Percentiles rank a stretch among this genome's conserved stretches.
Evolutionary conservation across 1,284 basidiomycete species (phyloP).

Genomic region (Takashimella tepidaria): DNA sequence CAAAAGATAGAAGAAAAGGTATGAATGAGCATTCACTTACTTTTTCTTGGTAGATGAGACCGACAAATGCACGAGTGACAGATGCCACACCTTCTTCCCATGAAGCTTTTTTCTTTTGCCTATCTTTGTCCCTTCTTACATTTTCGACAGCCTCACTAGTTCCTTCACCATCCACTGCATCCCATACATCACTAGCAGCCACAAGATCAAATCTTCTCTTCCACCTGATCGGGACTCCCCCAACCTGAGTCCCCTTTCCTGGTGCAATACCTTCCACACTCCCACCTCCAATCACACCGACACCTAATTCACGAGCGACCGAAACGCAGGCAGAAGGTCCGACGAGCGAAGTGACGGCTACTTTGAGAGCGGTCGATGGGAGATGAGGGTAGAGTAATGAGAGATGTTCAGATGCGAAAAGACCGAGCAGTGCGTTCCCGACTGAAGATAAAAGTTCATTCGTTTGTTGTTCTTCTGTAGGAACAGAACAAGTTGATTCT

Average conservation of each 20-base stretch:
- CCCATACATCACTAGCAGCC: conserved; percentile 13
- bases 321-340: conserved; percentile 76
- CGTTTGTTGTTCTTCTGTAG: conserved; percentile 53
- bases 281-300: conserved; percentile 26
- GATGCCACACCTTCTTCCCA: conserved; percentile 47
- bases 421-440: conserved; percentile 85
- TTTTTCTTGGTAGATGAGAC: conserved; percentile 53
- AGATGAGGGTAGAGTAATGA: conserved; percentile 81
- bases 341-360: conserved; percentile 83
- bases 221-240: conserved; percentile 43
- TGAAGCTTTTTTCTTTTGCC: conserved; percentile 17
- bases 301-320: conserved; percentile 71
- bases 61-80: conserved; percentile 52
- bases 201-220: conserved; percentile 57
- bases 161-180: conserved; percentile 8
- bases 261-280: conserved; percentile 16
- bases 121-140: conserved; percentile 2
- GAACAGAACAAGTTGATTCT: not conserved
- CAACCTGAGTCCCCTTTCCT: conserved; percentile 12
- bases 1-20: conserved; percentile 26
- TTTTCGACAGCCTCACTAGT: conserved; percentile 20
- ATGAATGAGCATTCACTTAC: conserved; percentile 36
- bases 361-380: conserved; percentile 83
- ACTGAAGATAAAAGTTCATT: conserved; percentile 76
- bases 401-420: conserved; percentile 83